Percentiles rank a stretch among this genome's conserved stretches.
Conservation (phyloP, 768 basidiomycete species). For the Serendipita indica region DNA sequence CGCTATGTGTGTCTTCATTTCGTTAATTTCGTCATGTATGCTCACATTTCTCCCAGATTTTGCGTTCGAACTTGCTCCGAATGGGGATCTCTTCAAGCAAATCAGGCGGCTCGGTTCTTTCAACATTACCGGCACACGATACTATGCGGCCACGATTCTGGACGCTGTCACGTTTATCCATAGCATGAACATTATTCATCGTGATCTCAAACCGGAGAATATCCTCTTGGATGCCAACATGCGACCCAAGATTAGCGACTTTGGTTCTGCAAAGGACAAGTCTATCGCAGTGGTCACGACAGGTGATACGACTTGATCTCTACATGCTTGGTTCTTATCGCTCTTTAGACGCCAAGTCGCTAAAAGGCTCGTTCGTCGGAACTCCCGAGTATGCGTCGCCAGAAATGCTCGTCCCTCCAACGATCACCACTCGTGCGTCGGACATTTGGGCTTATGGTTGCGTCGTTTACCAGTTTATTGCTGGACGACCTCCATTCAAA, state of each 20-base stretch:
- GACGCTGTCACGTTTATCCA: slow-evolving; percentile 89
- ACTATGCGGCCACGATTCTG: slow-evolving; percentile 81
- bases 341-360: slow-evolving; percentile 2
- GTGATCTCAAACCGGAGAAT: slow-evolving; percentile 80
- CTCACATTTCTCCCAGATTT: not conserved
- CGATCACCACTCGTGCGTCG: slow-evolving; percentile 38
- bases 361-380: slow-evolving; percentile 67
- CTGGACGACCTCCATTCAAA: slow-evolving; percentile 83
- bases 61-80: slow-evolving; percentile 33
- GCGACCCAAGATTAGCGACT: slow-evolving; percentile 91
- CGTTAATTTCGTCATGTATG: not conserved
- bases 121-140: slow-evolving; percentile 55
- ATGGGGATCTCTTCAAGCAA: slow-evolving; percentile 63
- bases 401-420: slow-evolving; percentile 59
- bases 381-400: slow-evolving; percentile 84
- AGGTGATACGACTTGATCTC: not conserved
- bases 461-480: slow-evolving; percentile 84
- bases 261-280: slow-evolving; percentile 66
- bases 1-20: slow-evolving; percentile 48
- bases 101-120: slow-evolving; percentile 75
- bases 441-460: slow-evolving; percentile 96
- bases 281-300: not conserved
- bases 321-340: slow-evolving; percentile 20
- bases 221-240: slow-evolving; percentile 74
- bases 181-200: slow-evolving; percentile 74